Conservation (phyloP, 805 yeast species). For the Schwanniomyces occidentalis region DNA sequence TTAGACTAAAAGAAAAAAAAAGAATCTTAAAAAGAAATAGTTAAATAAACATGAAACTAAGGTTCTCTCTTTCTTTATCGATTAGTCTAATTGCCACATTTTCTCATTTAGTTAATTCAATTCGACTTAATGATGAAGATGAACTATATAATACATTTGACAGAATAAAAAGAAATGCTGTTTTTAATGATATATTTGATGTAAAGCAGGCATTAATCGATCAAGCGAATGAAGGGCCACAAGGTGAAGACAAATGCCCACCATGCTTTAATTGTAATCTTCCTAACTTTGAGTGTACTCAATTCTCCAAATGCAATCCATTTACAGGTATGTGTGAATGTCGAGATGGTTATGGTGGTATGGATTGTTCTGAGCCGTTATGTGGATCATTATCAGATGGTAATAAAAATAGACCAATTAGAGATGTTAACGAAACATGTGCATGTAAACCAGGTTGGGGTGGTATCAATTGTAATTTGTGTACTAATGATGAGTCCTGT, state of each 20-base stretch:
- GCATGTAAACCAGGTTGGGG: conserved; percentile 84
- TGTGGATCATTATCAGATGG: conserved; percentile 83
- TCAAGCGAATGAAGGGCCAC: conserved; percentile 5
- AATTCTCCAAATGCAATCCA: conserved; percentile 84
- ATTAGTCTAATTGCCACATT: no score
- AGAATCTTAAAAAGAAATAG: no score
- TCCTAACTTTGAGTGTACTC: conserved; percentile 87
- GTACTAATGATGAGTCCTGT: conserved; percentile 72
- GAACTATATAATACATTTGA: conserved; percentile 19
- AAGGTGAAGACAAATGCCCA: conserved; percentile 57
- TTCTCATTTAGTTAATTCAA: no score
- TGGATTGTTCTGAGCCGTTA: conserved; percentile 82
- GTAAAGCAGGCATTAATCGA: conserved; percentile 9
- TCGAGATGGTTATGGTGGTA: conserved; percentile 89
- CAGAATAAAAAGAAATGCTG: conserved; percentile 20
- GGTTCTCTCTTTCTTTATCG: no score
- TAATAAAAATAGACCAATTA: conserved; percentile 58
- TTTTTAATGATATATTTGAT: conserved; percentile 26
- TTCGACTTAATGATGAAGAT: no score
- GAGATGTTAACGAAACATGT: conserved; percentile 59
- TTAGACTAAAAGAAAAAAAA: no score
- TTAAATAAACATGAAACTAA: no score
- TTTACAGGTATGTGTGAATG: conserved; percentile 92
- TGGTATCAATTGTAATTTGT: conserved; percentile 92
- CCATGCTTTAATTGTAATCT: conserved; percentile 95